Percentiles rank a stretch among this genome's conserved stretches.
Evolutionary conservation across 2,329 filamentous ascomycete species (phyloP).

Genomic region (Massarina eburnea): DNA sequence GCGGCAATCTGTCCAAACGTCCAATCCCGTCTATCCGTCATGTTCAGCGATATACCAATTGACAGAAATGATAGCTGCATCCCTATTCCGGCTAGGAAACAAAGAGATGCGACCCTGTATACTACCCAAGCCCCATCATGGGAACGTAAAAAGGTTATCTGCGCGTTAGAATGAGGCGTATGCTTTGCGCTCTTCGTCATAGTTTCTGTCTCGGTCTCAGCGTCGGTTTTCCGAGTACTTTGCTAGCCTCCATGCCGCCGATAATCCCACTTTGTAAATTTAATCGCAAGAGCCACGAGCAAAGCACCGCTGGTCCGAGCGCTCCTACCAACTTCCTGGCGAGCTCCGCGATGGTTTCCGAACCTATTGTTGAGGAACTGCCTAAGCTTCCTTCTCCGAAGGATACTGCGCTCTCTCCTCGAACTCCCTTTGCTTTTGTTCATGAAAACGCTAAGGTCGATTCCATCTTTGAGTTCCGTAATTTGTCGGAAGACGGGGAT

Average conservation of each 20-base stretch:
- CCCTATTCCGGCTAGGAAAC: slow-evolving; percentile 19
- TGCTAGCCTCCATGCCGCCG: background rate
- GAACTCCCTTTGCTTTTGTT: too few relatives aligned
- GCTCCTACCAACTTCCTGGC: too few relatives aligned
- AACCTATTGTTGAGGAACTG: too few relatives aligned
- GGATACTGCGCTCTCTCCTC: too few relatives aligned
- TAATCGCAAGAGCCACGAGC: slow-evolving; percentile 4
- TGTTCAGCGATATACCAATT: slow-evolving; percentile 18
- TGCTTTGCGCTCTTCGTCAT: background rate
- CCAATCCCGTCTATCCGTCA: slow-evolving; percentile 23
- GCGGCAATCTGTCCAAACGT: slow-evolving; percentile 26
- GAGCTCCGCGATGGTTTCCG: too few relatives aligned
- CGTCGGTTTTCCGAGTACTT: background rate
- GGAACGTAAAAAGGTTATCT: background rate
- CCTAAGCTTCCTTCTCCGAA: too few relatives aligned
- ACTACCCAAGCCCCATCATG: background rate
- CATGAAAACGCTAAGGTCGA: too few relatives aligned
- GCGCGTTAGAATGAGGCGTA: background rate
- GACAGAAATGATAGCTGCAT: slow-evolving; percentile 23
- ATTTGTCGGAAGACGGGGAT: too few relatives aligned
- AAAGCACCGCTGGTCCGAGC: slow-evolving; percentile 2
- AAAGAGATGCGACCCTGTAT: slow-evolving; percentile 6
- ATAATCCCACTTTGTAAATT: background rate
- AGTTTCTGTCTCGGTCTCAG: background rate
- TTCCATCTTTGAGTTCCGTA: too few relatives aligned